Percentiles rank a stretch among this genome's conserved stretches.
These are phyloP conservation scores for Myxozyma kluyveri DNA, from an alignment of 805 yeast genomes.

Conservation along the genomic window DNA sequence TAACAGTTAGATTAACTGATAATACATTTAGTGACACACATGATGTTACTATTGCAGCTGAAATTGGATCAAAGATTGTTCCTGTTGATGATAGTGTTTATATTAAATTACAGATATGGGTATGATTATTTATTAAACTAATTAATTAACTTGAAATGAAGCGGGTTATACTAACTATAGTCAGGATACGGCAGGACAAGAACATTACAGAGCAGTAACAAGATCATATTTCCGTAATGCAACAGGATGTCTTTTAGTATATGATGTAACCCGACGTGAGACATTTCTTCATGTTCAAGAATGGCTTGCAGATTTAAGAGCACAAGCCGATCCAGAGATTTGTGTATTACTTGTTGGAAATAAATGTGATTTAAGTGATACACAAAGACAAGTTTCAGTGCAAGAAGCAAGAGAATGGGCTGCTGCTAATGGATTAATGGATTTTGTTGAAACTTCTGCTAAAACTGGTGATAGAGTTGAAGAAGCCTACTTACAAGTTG, in stretches of 20 bases:
- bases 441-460: slow-evolving; percentile 57
- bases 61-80: slow-evolving; percentile 40
- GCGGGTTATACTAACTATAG: slow-evolving; percentile 4
- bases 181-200: slow-evolving; percentile 37
- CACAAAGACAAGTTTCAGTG: slow-evolving; percentile 35
- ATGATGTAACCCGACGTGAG: slow-evolving; percentile 39
- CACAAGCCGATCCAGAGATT: slow-evolving; percentile 63
- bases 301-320: slow-evolving; percentile 74
- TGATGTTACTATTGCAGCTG: slow-evolving; percentile 42
- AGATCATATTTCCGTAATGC: slow-evolving; percentile 41
- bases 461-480: slow-evolving; percentile 58
- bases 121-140: slow-evolving; percentile 13
- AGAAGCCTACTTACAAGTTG: slow-evolving; percentile 43
- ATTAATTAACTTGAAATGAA: background rate
- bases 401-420: slow-evolving; percentile 47
- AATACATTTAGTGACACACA: slow-evolving; percentile 39
- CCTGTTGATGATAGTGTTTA: slow-evolving; percentile 35
- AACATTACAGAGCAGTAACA: slow-evolving; percentile 40
- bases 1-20: slow-evolving; percentile 39
- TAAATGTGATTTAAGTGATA: slow-evolving; percentile 56
- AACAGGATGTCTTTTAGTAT: slow-evolving; percentile 41
- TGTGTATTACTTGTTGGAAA: slow-evolving; percentile 80
- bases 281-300: slow-evolving; percentile 43
- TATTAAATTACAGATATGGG: slow-evolving; percentile 42
- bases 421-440: slow-evolving; percentile 44